Conservation (phyloP, 2,329 filamentous ascomycete species). For the Harringtonia aguacate region DNA sequence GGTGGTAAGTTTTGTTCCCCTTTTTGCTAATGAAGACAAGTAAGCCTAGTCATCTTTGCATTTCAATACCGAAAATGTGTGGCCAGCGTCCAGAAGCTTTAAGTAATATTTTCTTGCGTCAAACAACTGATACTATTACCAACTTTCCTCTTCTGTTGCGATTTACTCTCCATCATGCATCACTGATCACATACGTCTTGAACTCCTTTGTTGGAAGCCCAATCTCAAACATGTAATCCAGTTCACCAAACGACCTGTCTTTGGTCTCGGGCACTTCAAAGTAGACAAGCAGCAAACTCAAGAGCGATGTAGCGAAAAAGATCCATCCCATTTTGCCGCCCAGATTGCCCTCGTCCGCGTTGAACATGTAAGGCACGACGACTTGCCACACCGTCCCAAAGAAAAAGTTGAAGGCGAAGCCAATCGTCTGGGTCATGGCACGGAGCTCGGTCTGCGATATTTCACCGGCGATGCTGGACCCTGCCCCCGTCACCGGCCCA, state of each 20-base stretch:
- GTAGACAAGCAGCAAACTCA: not conserved
- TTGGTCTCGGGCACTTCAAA: not conserved
- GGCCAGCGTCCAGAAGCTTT: too few relatives aligned
- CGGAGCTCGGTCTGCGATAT: not conserved
- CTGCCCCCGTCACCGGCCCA: not conserved
- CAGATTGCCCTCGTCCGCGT: constrained; percentile 3
- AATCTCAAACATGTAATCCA: not conserved
- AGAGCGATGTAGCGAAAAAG: not conserved
- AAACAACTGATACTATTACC: too few relatives aligned
- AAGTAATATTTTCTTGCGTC: too few relatives aligned
- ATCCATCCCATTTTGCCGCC: not conserved
- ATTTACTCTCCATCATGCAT: too few relatives aligned
- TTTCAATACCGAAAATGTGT: too few relatives aligned
- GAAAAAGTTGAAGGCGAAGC: constrained; percentile 3
- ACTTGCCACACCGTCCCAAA: constrained; percentile 1
- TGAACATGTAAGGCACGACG: constrained; percentile 6
- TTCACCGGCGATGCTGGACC: constrained; percentile 1
- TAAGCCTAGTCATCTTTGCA: too few relatives aligned
- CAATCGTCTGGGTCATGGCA: not conserved
- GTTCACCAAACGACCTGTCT: not conserved
- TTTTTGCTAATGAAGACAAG: too few relatives aligned
- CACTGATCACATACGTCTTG: too few relatives aligned
- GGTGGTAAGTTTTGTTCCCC: too few relatives aligned
- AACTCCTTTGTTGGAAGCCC: too few relatives aligned
- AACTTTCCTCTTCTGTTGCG: too few relatives aligned